These are phyloP conservation scores for Alternaria ethzedia DNA, from an alignment of 2,329 filamentous ascomycete genomes.

Conservation along the genomic window DNA sequence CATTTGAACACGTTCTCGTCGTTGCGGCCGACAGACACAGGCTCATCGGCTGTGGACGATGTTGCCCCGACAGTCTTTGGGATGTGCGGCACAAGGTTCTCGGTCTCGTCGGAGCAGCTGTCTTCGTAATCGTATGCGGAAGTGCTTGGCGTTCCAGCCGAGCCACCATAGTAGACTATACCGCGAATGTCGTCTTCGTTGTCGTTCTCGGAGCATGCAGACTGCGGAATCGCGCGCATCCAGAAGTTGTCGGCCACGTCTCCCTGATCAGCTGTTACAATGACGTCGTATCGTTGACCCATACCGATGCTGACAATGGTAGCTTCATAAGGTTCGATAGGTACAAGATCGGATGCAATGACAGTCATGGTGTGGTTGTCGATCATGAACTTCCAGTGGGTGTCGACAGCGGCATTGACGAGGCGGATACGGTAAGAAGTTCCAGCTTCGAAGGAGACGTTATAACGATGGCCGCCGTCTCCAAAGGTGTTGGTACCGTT, in stretches of 20 bases:
- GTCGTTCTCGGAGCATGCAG: conserved; percentile 46
- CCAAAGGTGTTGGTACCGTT: conserved; percentile 53
- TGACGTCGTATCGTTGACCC: conserved; percentile 50
- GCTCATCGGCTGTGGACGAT: conserved; percentile 25
- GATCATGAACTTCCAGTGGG: conserved; percentile 52
- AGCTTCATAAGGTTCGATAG: conserved; percentile 50
- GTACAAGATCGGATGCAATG: conserved; percentile 53
- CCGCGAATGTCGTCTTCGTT: conserved; percentile 42
- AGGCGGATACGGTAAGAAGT: conserved; percentile 53
- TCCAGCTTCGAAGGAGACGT: conserved; percentile 45
- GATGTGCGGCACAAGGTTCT: conserved; percentile 32
- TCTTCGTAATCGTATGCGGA: conserved; percentile 43
- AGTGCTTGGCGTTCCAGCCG: conserved; percentile 37
- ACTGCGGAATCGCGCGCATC: conserved; percentile 49
- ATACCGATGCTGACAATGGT: conserved; percentile 50
- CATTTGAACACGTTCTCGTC: conserved; percentile 49
- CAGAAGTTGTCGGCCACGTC: conserved; percentile 36
- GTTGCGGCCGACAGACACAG: conserved; percentile 39
- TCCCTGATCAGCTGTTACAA: conserved; percentile 43
- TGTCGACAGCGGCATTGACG: conserved; percentile 52
- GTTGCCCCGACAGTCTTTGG: conserved; percentile 42
- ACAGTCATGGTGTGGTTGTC: conserved; percentile 54
- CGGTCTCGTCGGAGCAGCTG: conserved; percentile 47
- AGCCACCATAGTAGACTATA: conserved; percentile 49
- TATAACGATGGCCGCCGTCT: conserved; percentile 43